Conservation (phyloP, 805 yeast genomes). For the Diddensiella transvaalensis region DNA sequence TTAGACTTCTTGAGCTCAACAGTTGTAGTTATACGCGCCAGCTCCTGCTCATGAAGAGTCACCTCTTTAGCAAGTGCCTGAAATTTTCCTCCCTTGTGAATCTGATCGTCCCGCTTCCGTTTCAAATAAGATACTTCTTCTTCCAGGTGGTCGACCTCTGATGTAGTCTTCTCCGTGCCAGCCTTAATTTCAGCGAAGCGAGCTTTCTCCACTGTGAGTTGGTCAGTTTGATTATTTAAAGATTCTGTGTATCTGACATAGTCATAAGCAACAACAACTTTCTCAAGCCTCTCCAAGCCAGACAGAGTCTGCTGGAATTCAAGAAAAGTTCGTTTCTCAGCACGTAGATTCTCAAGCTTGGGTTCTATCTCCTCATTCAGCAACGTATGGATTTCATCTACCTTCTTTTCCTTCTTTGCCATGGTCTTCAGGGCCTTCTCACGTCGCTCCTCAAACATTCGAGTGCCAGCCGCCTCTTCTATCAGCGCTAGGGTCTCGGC, state of each 20-base stretch:
- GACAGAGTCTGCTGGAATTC: conserved; percentile 85
- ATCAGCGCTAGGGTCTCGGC: conserved; percentile 82
- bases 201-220: conserved; percentile 6
- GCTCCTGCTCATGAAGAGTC: conserved; percentile 52
- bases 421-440: conserved; percentile 89
- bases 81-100: conserved; percentile 56
- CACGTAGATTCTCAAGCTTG: conserved; percentile 71
- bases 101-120: conserved; percentile 51
- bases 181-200: conserved; percentile 40
- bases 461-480: conserved; percentile 98
- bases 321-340: conserved; percentile 75
- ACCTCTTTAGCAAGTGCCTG: conserved; percentile 59
- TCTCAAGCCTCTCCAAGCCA: conserved; percentile 69
- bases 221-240: conserved; percentile 40
- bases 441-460: conserved; percentile 89
- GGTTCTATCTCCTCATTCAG: conserved; percentile 90
- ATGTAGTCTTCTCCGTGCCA: conserved; percentile 44
- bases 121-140: conserved; percentile 58
- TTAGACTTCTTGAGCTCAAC: conserved; percentile 56
- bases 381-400: conserved; percentile 69
- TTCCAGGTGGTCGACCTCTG: conserved; percentile 56
- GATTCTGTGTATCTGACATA: conserved; percentile 45
- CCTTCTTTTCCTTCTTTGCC: conserved; percentile 83
- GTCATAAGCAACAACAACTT: conserved; percentile 76
- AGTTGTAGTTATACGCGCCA: conserved; percentile 67